phyloP scores from a whole-genome alignment of 805 yeast species.

The Lipomyces starkeyi region DNA sequence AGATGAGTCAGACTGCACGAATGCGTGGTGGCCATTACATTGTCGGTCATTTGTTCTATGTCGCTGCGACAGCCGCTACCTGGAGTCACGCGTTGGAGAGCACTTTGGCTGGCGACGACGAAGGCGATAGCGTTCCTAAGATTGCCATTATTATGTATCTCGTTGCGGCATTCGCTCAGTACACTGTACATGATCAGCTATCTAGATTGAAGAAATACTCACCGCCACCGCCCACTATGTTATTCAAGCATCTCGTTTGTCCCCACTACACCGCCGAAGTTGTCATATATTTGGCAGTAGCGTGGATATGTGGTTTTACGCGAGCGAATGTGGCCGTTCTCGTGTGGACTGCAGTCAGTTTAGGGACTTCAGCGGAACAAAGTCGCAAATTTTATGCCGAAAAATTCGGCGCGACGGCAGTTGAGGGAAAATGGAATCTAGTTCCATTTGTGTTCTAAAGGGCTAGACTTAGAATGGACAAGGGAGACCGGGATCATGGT shows the following conservation, averaged over 20 bases:
- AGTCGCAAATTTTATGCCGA: constrained; percentile 53
- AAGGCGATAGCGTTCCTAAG: neutral
- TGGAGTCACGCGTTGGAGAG: constrained; percentile 14
- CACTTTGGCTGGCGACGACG: neutral
- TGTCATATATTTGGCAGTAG: constrained; percentile 51
- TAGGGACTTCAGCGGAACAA: constrained; percentile 58
- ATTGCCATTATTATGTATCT: constrained; percentile 43
- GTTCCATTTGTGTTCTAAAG: constrained; percentile 24
- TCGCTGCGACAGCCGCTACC: constrained; percentile 17
- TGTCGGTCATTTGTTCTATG: constrained; percentile 61
- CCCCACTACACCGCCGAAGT: constrained; percentile 72
- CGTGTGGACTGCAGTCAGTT: constrained; percentile 50
- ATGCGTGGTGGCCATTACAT: constrained; percentile 66
- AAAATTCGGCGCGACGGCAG: constrained; percentile 33
- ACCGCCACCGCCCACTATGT: constrained; percentile 49
- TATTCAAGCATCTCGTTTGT: constrained; percentile 54
- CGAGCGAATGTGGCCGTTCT: constrained; percentile 38
- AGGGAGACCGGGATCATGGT: neutral
- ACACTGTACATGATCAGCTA: constrained; percentile 55
- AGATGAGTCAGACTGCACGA: constrained; percentile 48
- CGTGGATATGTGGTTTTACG: constrained; percentile 28
- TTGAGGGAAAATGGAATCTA: constrained; percentile 22
- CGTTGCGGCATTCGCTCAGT: constrained; percentile 55
- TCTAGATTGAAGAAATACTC: constrained; percentile 60
- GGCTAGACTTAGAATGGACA: neutral